Conservation (phyloP, 192 early-diverging fungal species). For the Jimgerdemannia flammicorona region DNA sequence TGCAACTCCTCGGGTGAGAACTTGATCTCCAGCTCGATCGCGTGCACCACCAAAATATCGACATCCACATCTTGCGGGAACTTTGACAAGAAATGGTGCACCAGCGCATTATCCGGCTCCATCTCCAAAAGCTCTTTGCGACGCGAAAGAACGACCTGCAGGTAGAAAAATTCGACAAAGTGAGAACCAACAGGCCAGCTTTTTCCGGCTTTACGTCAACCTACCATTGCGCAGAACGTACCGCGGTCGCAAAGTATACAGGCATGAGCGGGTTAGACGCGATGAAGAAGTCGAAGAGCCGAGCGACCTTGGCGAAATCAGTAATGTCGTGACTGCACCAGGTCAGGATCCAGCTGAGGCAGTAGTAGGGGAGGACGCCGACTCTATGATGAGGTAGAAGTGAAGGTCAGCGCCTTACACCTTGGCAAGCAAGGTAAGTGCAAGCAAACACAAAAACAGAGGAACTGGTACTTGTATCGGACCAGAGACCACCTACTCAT, state of each 20-base stretch:
- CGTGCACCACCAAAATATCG: conserved; percentile 28
- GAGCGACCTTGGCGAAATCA: conserved; percentile 34
- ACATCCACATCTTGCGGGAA: conserved; percentile 45
- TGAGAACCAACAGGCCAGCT: background rate
- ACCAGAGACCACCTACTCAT: conserved; percentile 25
- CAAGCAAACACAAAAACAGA: too few relatives aligned
- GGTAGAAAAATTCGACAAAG: background rate
- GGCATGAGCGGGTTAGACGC: conserved; percentile 47
- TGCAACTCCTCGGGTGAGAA: conserved; percentile 35
- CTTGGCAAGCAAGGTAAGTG: background rate
- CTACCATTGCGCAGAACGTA: conserved; percentile 7
- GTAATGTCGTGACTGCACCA: conserved; percentile 54
- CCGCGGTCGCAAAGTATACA: conserved; percentile 39
- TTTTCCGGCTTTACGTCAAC: background rate
- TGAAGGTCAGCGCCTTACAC: background rate
- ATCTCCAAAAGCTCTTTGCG: conserved; percentile 35
- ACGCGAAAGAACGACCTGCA: conserved; percentile 39
- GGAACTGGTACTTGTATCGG: too few relatives aligned
- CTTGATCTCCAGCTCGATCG: conserved; percentile 28
- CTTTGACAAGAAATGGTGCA: conserved; percentile 49
- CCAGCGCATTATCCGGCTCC: conserved; percentile 36
- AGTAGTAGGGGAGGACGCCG: conserved; percentile 47
- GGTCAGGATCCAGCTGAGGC: conserved; percentile 58
- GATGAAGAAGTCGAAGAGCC: conserved; percentile 51
- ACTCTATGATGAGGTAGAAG: conserved; percentile 16